phyloP scores from a whole-genome alignment of 2,329 filamentous ascomycete genomes.

The Raffaelea arxii region DNA sequence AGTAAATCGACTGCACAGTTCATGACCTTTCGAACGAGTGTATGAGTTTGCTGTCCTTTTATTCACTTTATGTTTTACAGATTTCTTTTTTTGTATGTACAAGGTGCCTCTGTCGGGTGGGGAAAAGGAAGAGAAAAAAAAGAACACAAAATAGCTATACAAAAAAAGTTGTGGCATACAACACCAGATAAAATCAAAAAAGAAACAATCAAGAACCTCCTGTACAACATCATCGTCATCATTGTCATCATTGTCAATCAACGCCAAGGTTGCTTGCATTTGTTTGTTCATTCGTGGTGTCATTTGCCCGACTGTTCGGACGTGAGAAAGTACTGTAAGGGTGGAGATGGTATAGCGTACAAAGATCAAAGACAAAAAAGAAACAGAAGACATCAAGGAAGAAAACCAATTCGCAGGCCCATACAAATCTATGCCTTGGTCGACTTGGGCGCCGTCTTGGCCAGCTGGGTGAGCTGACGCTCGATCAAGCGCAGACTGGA shows the following conservation, averaged over 20 bases:
- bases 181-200: too few relatives aligned
- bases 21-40: too few relatives aligned
- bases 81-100: too few relatives aligned
- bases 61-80: not conserved
- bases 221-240: too few relatives aligned
- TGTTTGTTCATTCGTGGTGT: not conserved
- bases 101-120: not conserved
- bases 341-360: conserved; percentile 2
- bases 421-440: conserved; percentile 2
- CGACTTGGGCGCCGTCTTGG: conserved; percentile 1
- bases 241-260: too few relatives aligned
- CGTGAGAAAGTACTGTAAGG: not conserved
- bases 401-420: not conserved
- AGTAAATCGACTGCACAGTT: conserved; percentile 5
- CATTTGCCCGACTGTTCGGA: not conserved
- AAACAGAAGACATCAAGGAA: not conserved
- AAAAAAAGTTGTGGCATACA: not conserved
- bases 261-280: too few relatives aligned
- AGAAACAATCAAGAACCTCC: not conserved
- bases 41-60: not conserved
- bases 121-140: not conserved
- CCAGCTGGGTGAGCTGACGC: conserved; percentile 26
- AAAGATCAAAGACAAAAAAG: not conserved
- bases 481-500: conserved; percentile 52
- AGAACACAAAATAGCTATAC: not conserved